Percentiles rank a stretch among this genome's conserved stretches.
Conservation (phyloP, 257 asterid species). For the Coffea canephora region DNA sequence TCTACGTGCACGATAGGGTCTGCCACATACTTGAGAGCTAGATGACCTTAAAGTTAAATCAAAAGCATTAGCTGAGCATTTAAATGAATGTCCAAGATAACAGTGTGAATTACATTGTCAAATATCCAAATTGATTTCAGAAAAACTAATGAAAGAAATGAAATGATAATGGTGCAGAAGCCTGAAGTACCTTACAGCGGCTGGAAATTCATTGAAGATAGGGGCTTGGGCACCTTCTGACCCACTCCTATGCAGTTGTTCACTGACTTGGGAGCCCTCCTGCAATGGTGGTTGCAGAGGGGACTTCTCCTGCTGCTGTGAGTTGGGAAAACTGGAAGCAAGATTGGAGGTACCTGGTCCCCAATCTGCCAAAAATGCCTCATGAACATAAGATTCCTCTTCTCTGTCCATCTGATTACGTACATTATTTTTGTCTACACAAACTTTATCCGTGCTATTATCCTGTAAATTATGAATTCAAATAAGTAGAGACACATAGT, state of each 20-base stretch:
- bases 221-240: conserved; percentile 36
- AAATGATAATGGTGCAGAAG: conserved; percentile 5
- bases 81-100: conserved; percentile 14
- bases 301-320: conserved; percentile 13
- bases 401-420: conserved; percentile 54
- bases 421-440: conserved; percentile 47
- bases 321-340: conserved; percentile 27
- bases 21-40: conserved; percentile 38
- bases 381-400: conserved; percentile 89
- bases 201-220: conserved; percentile 32
- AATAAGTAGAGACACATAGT: conserved; percentile 12
- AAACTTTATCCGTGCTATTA: conserved; percentile 48
- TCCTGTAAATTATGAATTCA: conserved; percentile 45
- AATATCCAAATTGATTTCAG: conserved; percentile 8
- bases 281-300: conserved; percentile 22
- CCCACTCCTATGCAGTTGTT: conserved; percentile 30
- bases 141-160: conserved; percentile 13
- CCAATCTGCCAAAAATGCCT: conserved; percentile 97
- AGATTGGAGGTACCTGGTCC: conserved; percentile 51
- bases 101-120: neutral
- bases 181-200: conserved; percentile 49
- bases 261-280: conserved; percentile 43
- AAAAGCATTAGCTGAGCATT: conserved; percentile 21
- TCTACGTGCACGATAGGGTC: conserved; percentile 71
- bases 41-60: conserved; percentile 44